Conservation (phyloP, 75 land plant genomes). For the Picea sitchensis region DNA sequence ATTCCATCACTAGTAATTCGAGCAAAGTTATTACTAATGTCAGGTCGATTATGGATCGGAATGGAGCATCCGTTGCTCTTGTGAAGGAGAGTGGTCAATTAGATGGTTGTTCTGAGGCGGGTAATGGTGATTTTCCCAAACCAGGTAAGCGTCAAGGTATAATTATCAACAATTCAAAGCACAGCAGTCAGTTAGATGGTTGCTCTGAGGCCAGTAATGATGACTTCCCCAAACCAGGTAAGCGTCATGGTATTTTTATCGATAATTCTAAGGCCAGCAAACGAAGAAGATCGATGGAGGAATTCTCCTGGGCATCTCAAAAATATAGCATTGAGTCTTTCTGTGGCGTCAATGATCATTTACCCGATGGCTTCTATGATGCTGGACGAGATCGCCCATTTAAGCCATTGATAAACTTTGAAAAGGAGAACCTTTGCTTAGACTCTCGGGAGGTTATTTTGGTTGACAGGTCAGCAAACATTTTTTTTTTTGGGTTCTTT, state of each 20-base stretch:
- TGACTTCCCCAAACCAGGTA: slow-evolving; percentile 33
- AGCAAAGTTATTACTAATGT: not conserved
- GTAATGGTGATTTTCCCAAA: slow-evolving; percentile 18
- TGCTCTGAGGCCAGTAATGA: slow-evolving; percentile 21
- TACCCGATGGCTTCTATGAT: slow-evolving; percentile 98
- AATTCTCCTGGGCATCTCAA: slow-evolving; percentile 35
- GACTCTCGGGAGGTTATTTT: slow-evolving; percentile 91
- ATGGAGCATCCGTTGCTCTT: not conserved
- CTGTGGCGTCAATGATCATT: slow-evolving; percentile 63
- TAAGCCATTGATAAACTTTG: slow-evolving; percentile 56
- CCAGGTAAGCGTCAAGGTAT: slow-evolving; percentile 57
- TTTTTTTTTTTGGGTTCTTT: not conserved
- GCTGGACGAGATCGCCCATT: slow-evolving; percentile 94
- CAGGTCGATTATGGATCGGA: not conserved
- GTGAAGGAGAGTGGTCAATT: not conserved
- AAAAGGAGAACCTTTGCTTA: slow-evolving; percentile 43
- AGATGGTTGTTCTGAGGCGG: slow-evolving; percentile 17
- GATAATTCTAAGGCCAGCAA: slow-evolving; percentile 85
- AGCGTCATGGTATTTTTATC: slow-evolving; percentile 56
- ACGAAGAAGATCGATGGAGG: slow-evolving; percentile 37
- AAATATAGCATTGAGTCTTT: slow-evolving; percentile 68
- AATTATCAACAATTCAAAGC: slow-evolving; percentile 71
- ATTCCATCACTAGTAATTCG: not conserved
- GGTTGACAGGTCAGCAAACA: slow-evolving; percentile 68
- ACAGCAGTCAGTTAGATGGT: slow-evolving; percentile 41